A percentile compares a stretch with the other conserved stretches of the same genome.
These are phyloP conservation scores for Rhamnella rubrinervis DNA, from an alignment of 331 rosid genomes.

Conservation along the genomic window DNA sequence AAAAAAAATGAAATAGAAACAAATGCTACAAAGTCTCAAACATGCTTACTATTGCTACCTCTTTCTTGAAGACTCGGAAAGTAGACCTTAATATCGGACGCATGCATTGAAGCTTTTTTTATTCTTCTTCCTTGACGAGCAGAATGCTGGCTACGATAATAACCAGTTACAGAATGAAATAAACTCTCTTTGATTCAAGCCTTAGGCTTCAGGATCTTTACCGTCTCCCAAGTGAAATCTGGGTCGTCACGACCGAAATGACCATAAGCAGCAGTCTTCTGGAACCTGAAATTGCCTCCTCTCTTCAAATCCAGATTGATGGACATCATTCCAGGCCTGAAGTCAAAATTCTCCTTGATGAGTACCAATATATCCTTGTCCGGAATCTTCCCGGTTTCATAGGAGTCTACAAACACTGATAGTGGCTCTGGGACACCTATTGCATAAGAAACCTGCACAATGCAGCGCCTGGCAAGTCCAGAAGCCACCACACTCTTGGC, in stretches of 20 bases:
- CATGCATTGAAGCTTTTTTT: constrained; percentile 38
- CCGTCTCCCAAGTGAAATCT: constrained; percentile 89
- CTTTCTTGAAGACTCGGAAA: constrained; percentile 5
- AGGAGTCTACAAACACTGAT: constrained; percentile 72
- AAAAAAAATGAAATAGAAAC: constrained; percentile 1
- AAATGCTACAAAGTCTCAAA: constrained; percentile 5
- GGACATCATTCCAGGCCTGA: constrained; percentile 89
- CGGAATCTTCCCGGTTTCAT: constrained; percentile 73
- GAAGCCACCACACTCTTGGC: constrained; percentile 89
- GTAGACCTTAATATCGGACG: constrained; percentile 16
- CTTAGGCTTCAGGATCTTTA: constrained; percentile 71
- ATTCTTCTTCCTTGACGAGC: constrained; percentile 20
- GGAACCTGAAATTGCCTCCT: constrained; percentile 83
- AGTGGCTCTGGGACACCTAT: constrained; percentile 85
- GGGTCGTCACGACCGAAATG: constrained; percentile 87
- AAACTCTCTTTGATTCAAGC: constrained; percentile 34
- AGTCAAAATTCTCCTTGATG: constrained; percentile 73
- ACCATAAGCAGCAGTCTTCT: constrained; percentile 90
- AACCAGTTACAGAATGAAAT: constrained; percentile 23
- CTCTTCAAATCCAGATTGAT: constrained; percentile 74
- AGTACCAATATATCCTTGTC: constrained; percentile 66
- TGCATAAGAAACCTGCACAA: constrained; percentile 93
- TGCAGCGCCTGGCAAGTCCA: constrained; percentile 78
- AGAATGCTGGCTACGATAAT: constrained; percentile 32
- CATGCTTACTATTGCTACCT: constrained; percentile 3